phyloP scores from a whole-genome alignment of 257 asterid species.

The Phtheirospermum japonicum region DNA sequence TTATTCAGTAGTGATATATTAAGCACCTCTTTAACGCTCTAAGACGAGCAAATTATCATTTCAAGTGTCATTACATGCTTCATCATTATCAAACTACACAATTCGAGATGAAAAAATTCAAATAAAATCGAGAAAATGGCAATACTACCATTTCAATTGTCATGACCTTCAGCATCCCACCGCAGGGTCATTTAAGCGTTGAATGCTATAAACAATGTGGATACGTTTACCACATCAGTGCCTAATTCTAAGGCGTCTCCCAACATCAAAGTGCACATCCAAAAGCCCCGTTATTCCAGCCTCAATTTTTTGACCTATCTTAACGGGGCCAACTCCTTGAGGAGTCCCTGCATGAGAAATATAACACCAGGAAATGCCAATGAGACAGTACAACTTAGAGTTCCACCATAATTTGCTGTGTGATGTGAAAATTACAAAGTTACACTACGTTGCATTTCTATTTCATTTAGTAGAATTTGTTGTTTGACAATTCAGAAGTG shows the following conservation, averaged over 20 bases:
- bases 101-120: not conserved
- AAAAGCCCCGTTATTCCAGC: conserved; percentile 85
- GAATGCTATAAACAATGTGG: not conserved
- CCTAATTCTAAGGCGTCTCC: conserved; percentile 42
- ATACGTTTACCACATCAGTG: conserved; percentile 21
- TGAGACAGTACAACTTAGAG: not conserved
- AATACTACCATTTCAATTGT: not conserved
- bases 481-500: too few relatives aligned
- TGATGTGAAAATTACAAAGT: too few relatives aligned
- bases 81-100: not conserved
- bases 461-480: too few relatives aligned
- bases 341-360: conserved; percentile 72
- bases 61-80: not conserved
- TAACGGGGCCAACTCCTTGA: conserved; percentile 84
- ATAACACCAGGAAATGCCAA: not conserved
- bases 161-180: too few relatives aligned
- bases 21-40: not conserved
- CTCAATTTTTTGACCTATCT: conserved; percentile 77
- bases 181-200: too few relatives aligned
- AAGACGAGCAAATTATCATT: not conserved
- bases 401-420: too few relatives aligned
- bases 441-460: too few relatives aligned
- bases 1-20: not conserved
- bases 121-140: not conserved
- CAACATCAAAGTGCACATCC: conserved; percentile 76